Evolutionary conservation across 176 grass and related monocot species (phyloP), one percentile per base, ranked within the genome.

Genomic region (Saccharum officinarum): DNA sequence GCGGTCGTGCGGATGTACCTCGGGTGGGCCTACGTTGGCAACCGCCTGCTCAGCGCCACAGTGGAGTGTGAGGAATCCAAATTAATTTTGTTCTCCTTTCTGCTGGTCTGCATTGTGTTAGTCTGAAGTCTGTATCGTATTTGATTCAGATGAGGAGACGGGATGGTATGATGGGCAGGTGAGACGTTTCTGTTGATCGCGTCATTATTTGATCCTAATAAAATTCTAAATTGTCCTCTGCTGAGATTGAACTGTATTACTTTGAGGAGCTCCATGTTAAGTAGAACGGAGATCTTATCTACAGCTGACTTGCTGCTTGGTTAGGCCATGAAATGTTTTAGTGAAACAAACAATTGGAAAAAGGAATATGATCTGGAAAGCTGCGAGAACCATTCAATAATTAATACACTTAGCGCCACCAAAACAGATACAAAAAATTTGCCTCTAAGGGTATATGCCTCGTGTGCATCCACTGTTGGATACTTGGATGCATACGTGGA

Each of bases 101-200:
- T 45, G 26, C 7, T 67, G 7, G 31, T 33, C 30, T 67, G n/a
- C 39, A 25, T 13, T 13, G 10, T 28, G 10, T 8, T 38, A 3
- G 8, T 30, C 12, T 91, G 39, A 83, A n/a, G 68, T 76, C 5
- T 22, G 25, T 34, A 54, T 62, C 1, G 46, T 38, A 4, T 86
- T 80, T 39, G 6, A 60, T 38, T 74, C 93, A 98, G 96, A 98
- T 88, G 96, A 98, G 82, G 96, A 98, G 65, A 98, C 96, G 2
- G 96, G 96, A 45, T 98, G 96, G 96, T 98, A 98, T 28, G 93
- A 98, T 75, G 96, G 96, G 34, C 96, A 98, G 88, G 96, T 92
- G 79, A 92, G 75, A 78, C 69, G 40, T 38, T 91, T 36, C 22
- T 80, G n/a, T 7, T 76, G n/a, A 62, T 78, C 52, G 16, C 45